Conservation (phyloP, 106 monocot species). For the Dactylorhiza incarnata region DNA sequence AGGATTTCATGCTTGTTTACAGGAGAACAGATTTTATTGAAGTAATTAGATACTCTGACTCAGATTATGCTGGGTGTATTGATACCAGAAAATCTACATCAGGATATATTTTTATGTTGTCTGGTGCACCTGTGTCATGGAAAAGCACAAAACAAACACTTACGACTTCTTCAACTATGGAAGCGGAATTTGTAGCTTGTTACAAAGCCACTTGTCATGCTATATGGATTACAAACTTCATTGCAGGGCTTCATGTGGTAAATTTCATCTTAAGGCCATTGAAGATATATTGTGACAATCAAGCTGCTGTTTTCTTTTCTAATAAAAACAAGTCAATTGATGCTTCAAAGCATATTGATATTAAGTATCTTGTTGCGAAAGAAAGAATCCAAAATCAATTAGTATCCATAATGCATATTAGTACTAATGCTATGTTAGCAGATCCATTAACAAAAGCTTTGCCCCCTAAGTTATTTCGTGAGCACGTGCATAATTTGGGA, state of each 20-base stretch:
- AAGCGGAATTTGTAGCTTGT: neutral
- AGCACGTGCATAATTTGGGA: too few relatives aligned
- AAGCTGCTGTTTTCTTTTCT: neutral
- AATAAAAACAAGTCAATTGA: slow-evolving; percentile 14
- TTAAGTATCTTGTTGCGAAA: too few relatives aligned
- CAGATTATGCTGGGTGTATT: neutral
- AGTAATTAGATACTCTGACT: neutral
- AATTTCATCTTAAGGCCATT: slow-evolving; percentile 16
- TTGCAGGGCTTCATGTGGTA: slow-evolving; percentile 14
- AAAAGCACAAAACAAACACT: neutral
- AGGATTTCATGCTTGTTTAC: too few relatives aligned
- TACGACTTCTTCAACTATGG: neutral
- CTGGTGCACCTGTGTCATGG: neutral
- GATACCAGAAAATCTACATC: neutral
- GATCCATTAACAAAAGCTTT: too few relatives aligned
- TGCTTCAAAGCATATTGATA: neutral
- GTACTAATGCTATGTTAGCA: too few relatives aligned
- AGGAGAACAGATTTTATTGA: too few relatives aligned
- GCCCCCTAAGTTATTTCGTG: too few relatives aligned
- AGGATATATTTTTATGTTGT: neutral
- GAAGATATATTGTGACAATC: slow-evolving; percentile 18
- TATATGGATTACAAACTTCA: neutral
- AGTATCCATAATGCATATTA: too few relatives aligned
- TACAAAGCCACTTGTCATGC: neutral
- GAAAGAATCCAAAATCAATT: too few relatives aligned